Conservation (phyloP, 176 grass and related monocot genomes). For the Juncus effusus region DNA sequence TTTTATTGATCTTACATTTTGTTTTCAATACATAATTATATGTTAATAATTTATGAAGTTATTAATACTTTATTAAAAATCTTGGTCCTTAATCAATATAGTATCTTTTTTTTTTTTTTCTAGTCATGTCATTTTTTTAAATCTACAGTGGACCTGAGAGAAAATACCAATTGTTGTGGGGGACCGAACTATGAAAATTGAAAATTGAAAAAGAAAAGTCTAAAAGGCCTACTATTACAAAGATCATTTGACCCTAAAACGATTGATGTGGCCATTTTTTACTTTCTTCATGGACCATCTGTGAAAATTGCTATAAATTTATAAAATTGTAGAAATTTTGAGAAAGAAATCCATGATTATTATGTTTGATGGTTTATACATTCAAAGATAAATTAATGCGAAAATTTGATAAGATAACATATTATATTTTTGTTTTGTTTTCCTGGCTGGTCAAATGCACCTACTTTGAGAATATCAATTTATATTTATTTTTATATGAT, state of each 20-base stretch:
- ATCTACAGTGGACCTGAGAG: background rate
- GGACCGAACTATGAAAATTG: background rate
- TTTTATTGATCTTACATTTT: background rate
- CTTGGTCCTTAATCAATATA: no score
- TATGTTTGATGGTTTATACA: no score
- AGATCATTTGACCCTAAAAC: constrained; percentile 1
- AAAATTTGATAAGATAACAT: no score
- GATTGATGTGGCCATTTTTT: background rate
- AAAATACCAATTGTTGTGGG: background rate
- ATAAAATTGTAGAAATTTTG: no score
- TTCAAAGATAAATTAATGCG: no score
- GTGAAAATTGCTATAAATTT: background rate
- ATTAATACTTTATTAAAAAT: background rate
- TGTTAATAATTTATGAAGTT: background rate
- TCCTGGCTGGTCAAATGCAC: no score
- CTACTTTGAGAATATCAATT: no score
- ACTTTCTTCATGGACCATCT: constrained; percentile 3
- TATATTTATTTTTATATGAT: no score
- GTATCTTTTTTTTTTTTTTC: no score
- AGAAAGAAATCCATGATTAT: no score
- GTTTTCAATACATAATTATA: background rate
- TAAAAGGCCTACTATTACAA: background rate
- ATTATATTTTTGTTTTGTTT: no score
- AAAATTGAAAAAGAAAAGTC: background rate
- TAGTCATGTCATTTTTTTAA: no score